phyloP scores from a whole-genome alignment of 805 yeast species.

The Zygoascus biomembranicola region DNA sequence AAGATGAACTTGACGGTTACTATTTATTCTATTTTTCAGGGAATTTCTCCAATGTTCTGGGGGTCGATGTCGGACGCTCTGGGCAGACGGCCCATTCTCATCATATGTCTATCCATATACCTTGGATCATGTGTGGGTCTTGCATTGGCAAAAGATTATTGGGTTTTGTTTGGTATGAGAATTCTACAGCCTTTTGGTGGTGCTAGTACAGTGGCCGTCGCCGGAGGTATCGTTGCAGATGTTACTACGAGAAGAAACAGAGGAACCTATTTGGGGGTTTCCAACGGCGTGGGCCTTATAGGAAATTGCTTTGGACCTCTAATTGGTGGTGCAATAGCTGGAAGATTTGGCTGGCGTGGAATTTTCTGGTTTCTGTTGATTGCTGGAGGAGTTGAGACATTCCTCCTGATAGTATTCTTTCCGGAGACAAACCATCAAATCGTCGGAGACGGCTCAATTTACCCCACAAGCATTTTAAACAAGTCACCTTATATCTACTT shows the following conservation, averaged over 20 bases:
- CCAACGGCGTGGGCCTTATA: slow-evolving; percentile 53
- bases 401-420: slow-evolving; percentile 32
- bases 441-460: slow-evolving; percentile 67
- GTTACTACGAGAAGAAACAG: slow-evolving; percentile 55
- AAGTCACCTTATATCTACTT: slow-evolving; percentile 20
- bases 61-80: slow-evolving; percentile 59
- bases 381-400: slow-evolving; percentile 42
- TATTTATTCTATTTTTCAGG: slow-evolving; percentile 69
- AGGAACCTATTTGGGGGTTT: slow-evolving; percentile 62
- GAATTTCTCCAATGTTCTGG: slow-evolving; percentile 61
- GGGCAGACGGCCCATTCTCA: slow-evolving; percentile 65
- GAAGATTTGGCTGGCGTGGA: slow-evolving; percentile 58
- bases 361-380: slow-evolving; percentile 58
- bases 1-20: slow-evolving; percentile 65
- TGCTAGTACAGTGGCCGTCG: slow-evolving; percentile 66
- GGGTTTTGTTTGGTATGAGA: slow-evolving; percentile 57
- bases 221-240: slow-evolving; percentile 69
- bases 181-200: slow-evolving; percentile 73
- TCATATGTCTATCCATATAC: slow-evolving; percentile 47
- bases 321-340: slow-evolving; percentile 45
- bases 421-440: slow-evolving; percentile 71
- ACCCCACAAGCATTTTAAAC: slow-evolving; percentile 33
- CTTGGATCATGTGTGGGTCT: slow-evolving; percentile 58
- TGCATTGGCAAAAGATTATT: slow-evolving; percentile 49
- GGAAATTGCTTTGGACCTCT: slow-evolving; percentile 79